phyloP scores from a whole-genome alignment of 306 rosid species.

The Fragaria nilgerrensis region DNA sequence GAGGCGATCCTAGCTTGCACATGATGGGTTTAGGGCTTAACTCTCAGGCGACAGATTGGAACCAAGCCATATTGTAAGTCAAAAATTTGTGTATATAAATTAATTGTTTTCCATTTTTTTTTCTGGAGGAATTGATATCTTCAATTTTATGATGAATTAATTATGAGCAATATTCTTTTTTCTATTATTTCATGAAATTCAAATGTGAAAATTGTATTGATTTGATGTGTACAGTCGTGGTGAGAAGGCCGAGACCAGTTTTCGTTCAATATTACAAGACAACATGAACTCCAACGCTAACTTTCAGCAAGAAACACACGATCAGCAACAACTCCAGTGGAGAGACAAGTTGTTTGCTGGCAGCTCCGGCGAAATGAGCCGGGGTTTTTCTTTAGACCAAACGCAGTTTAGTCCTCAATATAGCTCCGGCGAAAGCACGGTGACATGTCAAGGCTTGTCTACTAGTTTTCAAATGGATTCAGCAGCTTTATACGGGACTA shows the following conservation, averaged over 20 bases:
- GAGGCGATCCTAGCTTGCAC: conserved; percentile 58
- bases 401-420: conserved; percentile 71
- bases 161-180: neutral
- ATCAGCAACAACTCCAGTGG: conserved; percentile 63
- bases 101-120: neutral
- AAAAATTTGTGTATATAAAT: neutral
- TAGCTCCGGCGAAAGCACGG: conserved; percentile 75
- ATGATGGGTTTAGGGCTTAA: conserved; percentile 91
- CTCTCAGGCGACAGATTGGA: conserved; percentile 78
- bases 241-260: conserved; percentile 62
- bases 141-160: neutral
- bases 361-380: conserved; percentile 43
- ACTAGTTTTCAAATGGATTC: conserved; percentile 56
- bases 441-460: conserved; percentile 55
- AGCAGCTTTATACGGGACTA: conserved; percentile 48
- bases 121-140: neutral
- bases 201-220: neutral
- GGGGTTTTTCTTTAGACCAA: conserved; percentile 72
- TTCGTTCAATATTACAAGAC: conserved; percentile 69
- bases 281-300: conserved; percentile 50
- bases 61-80: conserved; percentile 80
- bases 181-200: neutral
- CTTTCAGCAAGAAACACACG: conserved; percentile 54
- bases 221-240: conserved; percentile 35
- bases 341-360: conserved; percentile 51